Conservation (phyloP, 768 basidiomycete species). For the Mycena belliarum region DNA sequence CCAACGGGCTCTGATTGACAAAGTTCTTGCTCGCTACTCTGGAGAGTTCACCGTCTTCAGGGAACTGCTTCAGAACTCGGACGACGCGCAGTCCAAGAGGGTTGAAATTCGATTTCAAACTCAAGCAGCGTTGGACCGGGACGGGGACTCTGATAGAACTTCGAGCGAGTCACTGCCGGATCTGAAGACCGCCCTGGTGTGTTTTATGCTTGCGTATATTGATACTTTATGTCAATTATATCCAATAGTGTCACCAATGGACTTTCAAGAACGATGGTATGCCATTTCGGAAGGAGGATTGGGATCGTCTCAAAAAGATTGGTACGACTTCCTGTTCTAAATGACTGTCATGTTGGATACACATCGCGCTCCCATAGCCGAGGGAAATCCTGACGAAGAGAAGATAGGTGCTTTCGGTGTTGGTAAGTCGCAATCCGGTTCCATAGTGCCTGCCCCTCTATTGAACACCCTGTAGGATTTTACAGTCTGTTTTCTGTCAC, state of each 20-base stretch:
- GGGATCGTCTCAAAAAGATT: slow-evolving; percentile 88
- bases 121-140: slow-evolving; percentile 41
- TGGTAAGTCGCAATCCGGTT: not conserved
- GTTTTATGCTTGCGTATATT: slow-evolving; percentile 17
- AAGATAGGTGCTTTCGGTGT: slow-evolving; percentile 93
- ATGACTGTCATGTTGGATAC: not conserved
- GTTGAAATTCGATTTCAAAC: slow-evolving; percentile 86
- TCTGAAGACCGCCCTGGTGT: slow-evolving; percentile 62
- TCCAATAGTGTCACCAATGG: slow-evolving; percentile 71
- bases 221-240: not conserved
- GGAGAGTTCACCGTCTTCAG: slow-evolving; percentile 87
- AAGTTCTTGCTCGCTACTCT: slow-evolving; percentile 92
- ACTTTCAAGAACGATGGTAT: slow-evolving; percentile 88
- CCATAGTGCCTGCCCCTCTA: not conserved
- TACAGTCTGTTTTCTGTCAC: slow-evolving; percentile 84
- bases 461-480: slow-evolving; percentile 46
- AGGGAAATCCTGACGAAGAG: slow-evolving; percentile 92
- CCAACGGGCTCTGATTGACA: slow-evolving; percentile 95
- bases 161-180: slow-evolving; percentile 47
- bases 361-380: slow-evolving; percentile 59
- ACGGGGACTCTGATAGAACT: slow-evolving; percentile 16
- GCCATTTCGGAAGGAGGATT: slow-evolving; percentile 81
- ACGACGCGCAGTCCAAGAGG: slow-evolving; percentile 77
- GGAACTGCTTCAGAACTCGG: slow-evolving; percentile 94
- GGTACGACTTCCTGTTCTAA: slow-evolving; percentile 39